Percentiles rank a stretch among this genome's conserved stretches.
phyloP scores from a whole-genome alignment of 2,329 filamentous ascomycete species.

The Clonostachys solani region DNA sequence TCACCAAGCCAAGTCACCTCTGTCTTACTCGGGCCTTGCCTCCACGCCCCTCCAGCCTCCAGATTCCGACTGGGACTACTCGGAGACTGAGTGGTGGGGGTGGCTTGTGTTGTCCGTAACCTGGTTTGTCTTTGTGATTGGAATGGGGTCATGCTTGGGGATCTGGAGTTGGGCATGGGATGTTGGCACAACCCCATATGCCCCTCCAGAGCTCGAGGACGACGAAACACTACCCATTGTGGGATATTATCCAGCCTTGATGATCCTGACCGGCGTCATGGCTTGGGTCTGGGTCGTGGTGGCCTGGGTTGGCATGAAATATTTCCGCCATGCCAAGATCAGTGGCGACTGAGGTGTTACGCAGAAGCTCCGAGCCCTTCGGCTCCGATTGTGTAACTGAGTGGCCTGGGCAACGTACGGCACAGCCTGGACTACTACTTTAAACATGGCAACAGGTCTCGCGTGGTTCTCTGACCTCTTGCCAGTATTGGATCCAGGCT shows the following conservation, averaged over 20 bases:
- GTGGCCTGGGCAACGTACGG: no score
- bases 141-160: conserved; percentile 92
- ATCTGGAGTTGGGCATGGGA: conserved; percentile 99
- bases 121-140: conserved; percentile 93
- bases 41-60: conserved; percentile 39
- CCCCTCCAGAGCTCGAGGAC: conserved; percentile 90
- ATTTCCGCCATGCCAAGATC: conserved; percentile 96
- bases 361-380: background rate
- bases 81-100: conserved; percentile 96
- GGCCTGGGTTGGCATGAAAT: conserved; percentile 99
- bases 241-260: conserved; percentile 92
- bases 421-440: no score
- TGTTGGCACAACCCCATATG: conserved; percentile 92
- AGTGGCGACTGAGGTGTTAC: conserved; percentile 46
- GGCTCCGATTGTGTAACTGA: no score
- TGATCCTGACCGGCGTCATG: conserved; percentile 92
- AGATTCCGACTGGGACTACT: conserved; percentile 76
- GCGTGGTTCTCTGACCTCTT: background rate
- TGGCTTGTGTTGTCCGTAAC: conserved; percentile 90
- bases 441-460: no score
- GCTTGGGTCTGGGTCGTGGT: conserved; percentile 98
- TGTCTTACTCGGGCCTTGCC: conserved; percentile 50
- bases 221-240: conserved; percentile 93
- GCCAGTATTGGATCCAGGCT: no score
- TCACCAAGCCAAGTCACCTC: conserved; percentile 54